Percentiles rank a stretch among this genome's conserved stretches.
Conservation (phyloP, 2,329 filamentous ascomycete genomes). For the Talaromyces marneffei region DNA sequence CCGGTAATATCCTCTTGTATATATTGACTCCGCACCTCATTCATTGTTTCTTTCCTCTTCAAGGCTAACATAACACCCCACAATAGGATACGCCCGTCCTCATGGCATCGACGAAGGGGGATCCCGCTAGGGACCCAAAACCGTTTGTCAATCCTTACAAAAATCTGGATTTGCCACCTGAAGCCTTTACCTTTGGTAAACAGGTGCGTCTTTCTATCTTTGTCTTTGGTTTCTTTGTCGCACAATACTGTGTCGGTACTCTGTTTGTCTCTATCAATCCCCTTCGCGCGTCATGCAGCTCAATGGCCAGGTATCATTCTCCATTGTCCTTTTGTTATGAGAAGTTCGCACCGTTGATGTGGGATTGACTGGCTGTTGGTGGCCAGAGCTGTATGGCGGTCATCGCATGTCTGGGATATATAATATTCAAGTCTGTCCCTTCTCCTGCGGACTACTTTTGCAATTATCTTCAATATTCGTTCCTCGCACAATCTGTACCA, state of each 20-base stretch:
- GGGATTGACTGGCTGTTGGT: neutral
- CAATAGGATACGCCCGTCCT: neutral
- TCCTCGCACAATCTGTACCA: neutral
- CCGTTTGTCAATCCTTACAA: constrained; percentile 9
- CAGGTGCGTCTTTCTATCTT: constrained; percentile 4
- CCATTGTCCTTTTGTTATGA: neutral
- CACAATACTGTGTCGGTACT: neutral
- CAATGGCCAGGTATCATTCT: neutral
- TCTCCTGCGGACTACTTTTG: neutral
- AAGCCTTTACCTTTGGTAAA: constrained; percentile 7
- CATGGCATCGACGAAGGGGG: constrained; percentile 7
- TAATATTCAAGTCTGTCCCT: neutral
- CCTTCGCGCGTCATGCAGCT: neutral
- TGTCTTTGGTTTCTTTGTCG: neutral
- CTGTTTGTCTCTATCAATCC: neutral
- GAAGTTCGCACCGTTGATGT: neutral
- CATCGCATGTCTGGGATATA: neutral
- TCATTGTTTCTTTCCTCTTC: neutral
- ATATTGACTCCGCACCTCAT: neutral
- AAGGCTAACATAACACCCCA: neutral
- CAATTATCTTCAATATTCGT: neutral
- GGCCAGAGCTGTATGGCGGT: neutral
- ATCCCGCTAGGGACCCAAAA: constrained; percentile 11
- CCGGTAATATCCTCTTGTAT: neutral
- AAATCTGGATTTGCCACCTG: constrained; percentile 13